These are phyloP conservation scores for Lablab purpureus DNA, from an alignment of 306 rosid genomes.

Conservation along the genomic window DNA sequence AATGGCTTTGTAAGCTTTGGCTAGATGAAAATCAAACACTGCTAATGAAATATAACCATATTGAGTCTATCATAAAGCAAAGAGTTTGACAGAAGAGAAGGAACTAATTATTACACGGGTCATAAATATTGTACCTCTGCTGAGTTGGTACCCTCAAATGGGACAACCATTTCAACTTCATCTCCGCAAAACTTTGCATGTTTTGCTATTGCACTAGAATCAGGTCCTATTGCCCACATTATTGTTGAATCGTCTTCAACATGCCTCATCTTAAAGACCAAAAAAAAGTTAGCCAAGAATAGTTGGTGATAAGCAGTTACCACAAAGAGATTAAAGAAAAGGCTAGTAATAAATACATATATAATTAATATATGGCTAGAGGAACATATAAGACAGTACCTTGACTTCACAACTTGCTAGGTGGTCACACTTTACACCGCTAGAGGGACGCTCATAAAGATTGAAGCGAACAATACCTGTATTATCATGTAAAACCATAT, in stretches of 20 bases:
- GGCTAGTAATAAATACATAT: not conserved
- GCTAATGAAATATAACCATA: not conserved
- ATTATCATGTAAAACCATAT: constrained; percentile 82
- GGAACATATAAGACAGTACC: constrained; percentile 54
- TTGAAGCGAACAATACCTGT: constrained; percentile 69
- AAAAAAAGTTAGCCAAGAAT: constrained; percentile 37
- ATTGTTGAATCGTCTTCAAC: constrained; percentile 79
- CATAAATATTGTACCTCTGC: constrained; percentile 69
- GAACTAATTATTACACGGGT: not conserved
- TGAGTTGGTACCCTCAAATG: constrained; percentile 70
- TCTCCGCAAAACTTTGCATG: constrained; percentile 62
- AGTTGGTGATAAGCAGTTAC: constrained; percentile 27
- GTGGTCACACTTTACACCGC: constrained; percentile 71
- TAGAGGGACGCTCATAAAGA: constrained; percentile 66
- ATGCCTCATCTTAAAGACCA: constrained; percentile 65
- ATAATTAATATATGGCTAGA: constrained; percentile 15
- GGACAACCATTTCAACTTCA: constrained; percentile 81
- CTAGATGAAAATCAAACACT: not conserved
- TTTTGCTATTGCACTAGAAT: constrained; percentile 74
- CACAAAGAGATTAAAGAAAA: constrained; percentile 23
- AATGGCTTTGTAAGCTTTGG: not conserved
- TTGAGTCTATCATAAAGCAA: constrained; percentile 34
- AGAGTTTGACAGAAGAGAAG: constrained; percentile 6
- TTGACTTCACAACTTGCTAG: constrained; percentile 81
- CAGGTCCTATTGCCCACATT: constrained; percentile 83